phyloP scores from a whole-genome alignment of 2,329 filamentous ascomycete genomes.

The Xylariaceae sp. region DNA sequence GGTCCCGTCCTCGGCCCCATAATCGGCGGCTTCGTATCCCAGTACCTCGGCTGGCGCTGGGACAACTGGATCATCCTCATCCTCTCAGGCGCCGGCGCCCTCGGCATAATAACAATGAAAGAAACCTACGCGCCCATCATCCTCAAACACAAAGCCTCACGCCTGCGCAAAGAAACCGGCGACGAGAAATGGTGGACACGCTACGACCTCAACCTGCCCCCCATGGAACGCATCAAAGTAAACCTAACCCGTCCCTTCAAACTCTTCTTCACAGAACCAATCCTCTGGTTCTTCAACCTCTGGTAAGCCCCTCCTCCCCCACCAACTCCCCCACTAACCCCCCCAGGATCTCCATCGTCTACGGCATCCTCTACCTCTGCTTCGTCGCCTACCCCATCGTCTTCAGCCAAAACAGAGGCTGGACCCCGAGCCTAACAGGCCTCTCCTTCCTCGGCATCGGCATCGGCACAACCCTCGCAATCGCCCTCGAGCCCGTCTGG shows the following conservation, averaged over 20 bases:
- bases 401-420: constrained; percentile 68
- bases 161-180: constrained; percentile 60
- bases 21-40: constrained; percentile 73
- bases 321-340: neutral
- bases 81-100: constrained; percentile 56
- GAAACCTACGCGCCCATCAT: constrained; percentile 75
- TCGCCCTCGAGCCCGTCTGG: constrained; percentile 64
- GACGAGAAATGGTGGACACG: constrained; percentile 72
- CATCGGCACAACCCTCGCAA: constrained; percentile 57
- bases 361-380: constrained; percentile 82
- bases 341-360: constrained; percentile 69
- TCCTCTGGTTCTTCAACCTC: constrained; percentile 63
- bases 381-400: constrained; percentile 89
- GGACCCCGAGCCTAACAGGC: constrained; percentile 67
- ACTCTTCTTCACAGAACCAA: constrained; percentile 75
- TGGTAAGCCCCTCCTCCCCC: constrained; percentile 44
- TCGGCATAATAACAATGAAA: constrained; percentile 54
- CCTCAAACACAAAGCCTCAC: constrained; percentile 60
- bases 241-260: constrained; percentile 75
- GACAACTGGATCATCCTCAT: constrained; percentile 78
- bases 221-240: constrained; percentile 62
- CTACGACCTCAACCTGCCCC: constrained; percentile 66
- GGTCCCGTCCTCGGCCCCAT: constrained; percentile 56
- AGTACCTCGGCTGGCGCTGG: constrained; percentile 83
- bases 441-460: constrained; percentile 71